Conservation (phyloP, 75 land plant species). For the Chamaecyparis obtusa region DNA sequence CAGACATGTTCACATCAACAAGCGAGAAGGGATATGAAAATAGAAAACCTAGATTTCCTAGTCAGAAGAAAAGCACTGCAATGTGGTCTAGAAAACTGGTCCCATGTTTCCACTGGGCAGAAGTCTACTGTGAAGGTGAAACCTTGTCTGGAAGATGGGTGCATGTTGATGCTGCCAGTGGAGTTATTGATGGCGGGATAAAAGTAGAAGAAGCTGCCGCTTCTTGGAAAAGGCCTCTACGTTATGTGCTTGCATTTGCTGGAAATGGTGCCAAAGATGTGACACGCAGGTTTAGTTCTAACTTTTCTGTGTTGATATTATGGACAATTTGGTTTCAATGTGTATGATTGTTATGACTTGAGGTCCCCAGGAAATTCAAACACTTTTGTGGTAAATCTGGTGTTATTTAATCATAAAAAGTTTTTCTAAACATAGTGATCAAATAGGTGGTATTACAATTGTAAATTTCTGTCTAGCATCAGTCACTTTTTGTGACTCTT, state of each 20-base stretch:
- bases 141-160: conserved; percentile 82
- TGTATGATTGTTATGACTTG: background rate
- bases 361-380: background rate
- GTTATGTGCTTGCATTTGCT: conserved; percentile 95
- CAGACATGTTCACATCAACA: conserved; percentile 19
- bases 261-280: conserved; percentile 97
- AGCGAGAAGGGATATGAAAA: background rate
- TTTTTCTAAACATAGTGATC: background rate
- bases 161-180: conserved; percentile 88
- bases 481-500: background rate
- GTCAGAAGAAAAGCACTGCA: conserved; percentile 31
- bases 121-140: conserved; percentile 84
- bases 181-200: conserved; percentile 72
- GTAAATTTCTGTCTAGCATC: background rate
- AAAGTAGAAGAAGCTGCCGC: conserved; percentile 75
- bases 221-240: conserved; percentile 66
- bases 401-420: background rate
- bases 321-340: background rate
- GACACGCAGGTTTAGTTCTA: conserved; percentile 72
- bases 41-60: conserved; percentile 11
- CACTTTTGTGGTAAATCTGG: background rate
- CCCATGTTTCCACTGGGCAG: conserved; percentile 88
- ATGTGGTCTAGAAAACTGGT: conserved; percentile 80
- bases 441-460: background rate
- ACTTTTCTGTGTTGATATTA: background rate